These are phyloP conservation scores for barrel medic (Medicago truncatula) DNA, from an alignment of 306 rosid genomes.

Conservation along the genomic window DNA sequence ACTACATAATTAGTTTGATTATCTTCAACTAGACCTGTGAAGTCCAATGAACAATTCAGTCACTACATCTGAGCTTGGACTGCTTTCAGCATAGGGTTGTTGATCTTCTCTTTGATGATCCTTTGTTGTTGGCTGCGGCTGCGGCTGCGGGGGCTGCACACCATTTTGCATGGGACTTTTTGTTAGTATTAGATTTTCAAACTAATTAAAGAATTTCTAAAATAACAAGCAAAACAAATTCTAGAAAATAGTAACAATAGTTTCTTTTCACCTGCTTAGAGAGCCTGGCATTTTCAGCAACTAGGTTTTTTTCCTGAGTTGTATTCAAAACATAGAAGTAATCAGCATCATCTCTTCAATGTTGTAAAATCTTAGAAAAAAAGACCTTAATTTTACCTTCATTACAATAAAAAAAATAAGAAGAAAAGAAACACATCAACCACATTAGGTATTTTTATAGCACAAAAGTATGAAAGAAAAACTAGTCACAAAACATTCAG, in stretches of 20 bases:
- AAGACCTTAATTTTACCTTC: no score
- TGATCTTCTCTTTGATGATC: conserved; percentile 42
- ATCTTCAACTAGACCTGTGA: conserved; percentile 49
- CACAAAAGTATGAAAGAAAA: no score
- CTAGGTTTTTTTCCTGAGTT: conserved; percentile 67
- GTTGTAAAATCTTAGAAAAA: not conserved
- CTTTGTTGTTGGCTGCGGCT: not conserved
- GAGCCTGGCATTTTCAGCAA: conserved; percentile 67
- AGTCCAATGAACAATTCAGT: conserved; percentile 83
- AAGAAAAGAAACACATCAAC: no score
- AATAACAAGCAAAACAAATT: not conserved
- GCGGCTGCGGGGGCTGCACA: not conserved
- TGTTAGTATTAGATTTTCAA: not conserved
- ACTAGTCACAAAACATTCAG: no score
- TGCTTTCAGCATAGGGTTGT: conserved; percentile 49
- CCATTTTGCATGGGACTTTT: not conserved
- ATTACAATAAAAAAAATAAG: no score
- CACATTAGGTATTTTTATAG: no score
- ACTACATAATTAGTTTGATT: not conserved
- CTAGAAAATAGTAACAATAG: not conserved
- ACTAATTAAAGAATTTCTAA: not conserved
- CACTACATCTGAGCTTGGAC: conserved; percentile 75
- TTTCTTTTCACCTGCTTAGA: conserved; percentile 61
- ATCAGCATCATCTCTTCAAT: conserved; percentile 24
- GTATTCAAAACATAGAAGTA: conserved; percentile 8